Base-by-base conservation (phyloP, 306 rosid species). In the Psophocarpus tetragonolobus region DNA sequence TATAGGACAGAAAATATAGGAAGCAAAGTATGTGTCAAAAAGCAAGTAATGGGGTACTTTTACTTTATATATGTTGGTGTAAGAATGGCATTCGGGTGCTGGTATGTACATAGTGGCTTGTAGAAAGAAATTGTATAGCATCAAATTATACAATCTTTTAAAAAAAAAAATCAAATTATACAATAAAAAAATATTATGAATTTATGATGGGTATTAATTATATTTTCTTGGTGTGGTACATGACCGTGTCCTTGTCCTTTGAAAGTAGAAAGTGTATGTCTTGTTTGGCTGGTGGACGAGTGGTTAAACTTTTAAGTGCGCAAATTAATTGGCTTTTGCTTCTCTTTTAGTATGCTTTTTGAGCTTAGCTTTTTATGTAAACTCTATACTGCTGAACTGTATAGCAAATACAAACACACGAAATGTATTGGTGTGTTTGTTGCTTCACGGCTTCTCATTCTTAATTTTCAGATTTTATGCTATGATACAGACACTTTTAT, bases 51-150 rank as follows among this genome's bases (percentile, higher is more conserved):
- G 75, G 70, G 44, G 80, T 67, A 66, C 69, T 67, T 79, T n/a
- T n/a, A n/a, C n/a, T n/a, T n/a, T n/a, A n/a, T n/a, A n/a, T 68
- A 53, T 75, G 76, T 56, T 76, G 79, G 58, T 64, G 29, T 80
- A 69, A 74, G 79, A 79, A 84, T 80, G 76, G 75, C 54, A 79
- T 50, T 71, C 13, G 48, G 47, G 64, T 84, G 39, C 18, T 53
- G 58, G 78, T 71, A 72, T 79, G 86, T 85, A 82, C 66, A 85
- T 78, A 70, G 82, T 82, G 88, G 82, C 71, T 85, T 85, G 84
- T 85, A 74, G 78, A 85, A 85, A 85, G 53, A 47, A 69, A 77
- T 70, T 85, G 81, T 74, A 74, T 82, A 85, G 77, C 70, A 71
- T 78, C 79, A 78, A 78, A 75, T 74, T 69, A 78, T 50, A 74